Conservation (phyloP, 192 early-diverging fungal genomes). For the Entomortierella beljakovae region DNA sequence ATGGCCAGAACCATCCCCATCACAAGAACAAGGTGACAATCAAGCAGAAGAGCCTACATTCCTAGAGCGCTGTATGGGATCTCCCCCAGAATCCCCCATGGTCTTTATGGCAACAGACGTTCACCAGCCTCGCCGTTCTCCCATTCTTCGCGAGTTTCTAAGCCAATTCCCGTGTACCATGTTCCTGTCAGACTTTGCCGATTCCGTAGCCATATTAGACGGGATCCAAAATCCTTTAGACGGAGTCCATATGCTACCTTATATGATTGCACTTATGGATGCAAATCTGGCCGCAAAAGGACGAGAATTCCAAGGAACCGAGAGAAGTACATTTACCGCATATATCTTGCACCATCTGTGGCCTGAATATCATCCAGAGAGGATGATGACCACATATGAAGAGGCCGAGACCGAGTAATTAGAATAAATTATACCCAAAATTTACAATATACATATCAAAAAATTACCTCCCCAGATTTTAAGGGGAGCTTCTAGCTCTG, state of each 20-base stretch:
- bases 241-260: conserved; percentile 28
- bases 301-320: conserved; percentile 34
- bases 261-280: conserved; percentile 48
- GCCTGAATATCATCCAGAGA: conserved; percentile 37
- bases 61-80: conserved; percentile 16
- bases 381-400: no score
- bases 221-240: conserved; percentile 32
- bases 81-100: conserved; percentile 44
- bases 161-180: conserved; percentile 55
- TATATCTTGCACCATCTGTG: conserved; percentile 43
- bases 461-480: no score
- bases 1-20: not conserved
- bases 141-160: conserved; percentile 26
- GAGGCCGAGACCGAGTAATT: no score
- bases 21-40: not conserved
- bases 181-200: conserved; percentile 49
- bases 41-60: conserved; percentile 15
- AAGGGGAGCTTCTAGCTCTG: conserved; percentile 10
- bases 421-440: no score
- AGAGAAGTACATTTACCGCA: conserved; percentile 44
- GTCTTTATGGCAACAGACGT: conserved; percentile 64
- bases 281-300: conserved; percentile 44
- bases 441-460: no score
- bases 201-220: conserved; percentile 19
- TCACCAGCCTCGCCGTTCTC: conserved; percentile 37